Evolutionary conservation across 2,329 filamentous ascomycete genomes (phyloP), one percentile per base, ranked within the genome.

Genomic region (Dissoconium aciculare): DNA sequence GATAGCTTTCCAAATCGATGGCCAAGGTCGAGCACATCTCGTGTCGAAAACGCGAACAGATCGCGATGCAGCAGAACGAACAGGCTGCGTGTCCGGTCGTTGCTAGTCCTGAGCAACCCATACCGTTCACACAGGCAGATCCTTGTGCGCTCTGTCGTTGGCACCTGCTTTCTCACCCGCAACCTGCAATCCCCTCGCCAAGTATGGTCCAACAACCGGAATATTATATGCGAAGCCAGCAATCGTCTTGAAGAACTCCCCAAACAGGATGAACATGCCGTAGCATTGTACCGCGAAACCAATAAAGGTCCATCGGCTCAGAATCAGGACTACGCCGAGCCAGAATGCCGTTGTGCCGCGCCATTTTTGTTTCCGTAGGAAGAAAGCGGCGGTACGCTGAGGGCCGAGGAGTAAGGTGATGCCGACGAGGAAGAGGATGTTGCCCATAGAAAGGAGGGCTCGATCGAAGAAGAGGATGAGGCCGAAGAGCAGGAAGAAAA

Each of bases 391-490:
- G 0, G 89, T 95, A 55, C 94, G 94, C 56, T 79, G 71, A 14
- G 82, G 71, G 26, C 89, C 89, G 60, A 98, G 93, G 49, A 95
- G 91, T 36, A 95, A 78, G 16, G 85, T 92, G 15, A 98, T 73
- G 55, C 89, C 89, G 62, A 93, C 82, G 32, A 98, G 73, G 67
- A 98, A 95, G 56, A 98, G 83, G 57, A 98, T 91, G 53, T 95
- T 95, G 62, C 89, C 89, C 89, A 95, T 95, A 45, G 87, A 87
- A 34, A 98, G 74, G 82, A 95, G 85, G 50, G 89, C 82, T 43
- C 89, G 74, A 60, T 98, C 89, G 63, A 98, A 98, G 64, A 98
- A 95, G 60, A 98, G 71, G 59, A 98, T 69, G 6, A 98, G 82
- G 38, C 89, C 89, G 52, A 83, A 81, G 53, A 94, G 71, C 34